Base-by-base conservation (phyloP, 1,284 basidiomycete genomes). In the Austroboletus niveus region DNA sequence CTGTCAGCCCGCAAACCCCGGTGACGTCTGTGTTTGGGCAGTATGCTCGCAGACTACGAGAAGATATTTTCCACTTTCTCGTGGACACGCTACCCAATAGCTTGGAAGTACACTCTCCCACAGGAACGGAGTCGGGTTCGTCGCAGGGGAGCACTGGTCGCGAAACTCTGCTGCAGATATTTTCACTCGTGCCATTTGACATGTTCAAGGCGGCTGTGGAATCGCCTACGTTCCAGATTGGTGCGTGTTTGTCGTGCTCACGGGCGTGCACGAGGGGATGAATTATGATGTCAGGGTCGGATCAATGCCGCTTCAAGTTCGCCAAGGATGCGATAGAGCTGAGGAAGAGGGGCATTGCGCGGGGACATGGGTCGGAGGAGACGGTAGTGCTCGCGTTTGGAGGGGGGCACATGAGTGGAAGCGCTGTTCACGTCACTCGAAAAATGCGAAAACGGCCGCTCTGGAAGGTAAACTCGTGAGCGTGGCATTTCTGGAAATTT, bases 381-480 rank as follows among this genome's bases (percentile, higher is more conserved):
- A 89, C 87, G 20, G 91, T 93, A 36, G 92, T 94, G 45, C 76
- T 94, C 55, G 89, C 89, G 34, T 90, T 93, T 71, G 87, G 86
- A 54, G 83, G 83, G 52, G 79, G 78, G 53, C 80, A 78, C 58
- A 77, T 77, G 60, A 83, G 81, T 40, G 85, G 82, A 52, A 90
- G 84, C 69, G 80, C 84, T 36, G 89, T 94, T 57, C 89, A 92
- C 68, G 78, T 94, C 62, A 92, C 90, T 43, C 81, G 90, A 60
- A 93, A 92, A 74, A 76, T 87, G 75, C 87, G 85, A 72, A 88
- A 86, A 72, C 80, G 85, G 61, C 82, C 85, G 43, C 72, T 93
- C 65, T 94, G 87, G 87, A 93, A 94, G 77, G 89, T 94, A 51
- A 87, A 87, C 73, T 82, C 86, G 24, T 71, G 57, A 68, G 56